Conservation (phyloP, 805 yeast genomes). For the Cyberlindnera saturnus region DNA sequence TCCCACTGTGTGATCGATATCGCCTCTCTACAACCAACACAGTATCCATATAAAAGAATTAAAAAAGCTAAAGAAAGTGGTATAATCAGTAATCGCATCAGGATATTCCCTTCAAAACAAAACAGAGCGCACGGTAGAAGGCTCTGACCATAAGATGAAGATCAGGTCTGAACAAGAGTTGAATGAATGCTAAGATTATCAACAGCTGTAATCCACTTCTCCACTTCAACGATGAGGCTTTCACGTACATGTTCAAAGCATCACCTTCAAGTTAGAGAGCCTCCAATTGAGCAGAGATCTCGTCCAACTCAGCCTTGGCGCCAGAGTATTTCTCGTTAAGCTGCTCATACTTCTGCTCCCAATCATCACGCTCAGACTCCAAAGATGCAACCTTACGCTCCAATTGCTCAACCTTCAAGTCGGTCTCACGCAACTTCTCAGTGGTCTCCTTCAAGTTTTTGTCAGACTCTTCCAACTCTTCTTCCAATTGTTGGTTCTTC, state of each 20-base stretch:
- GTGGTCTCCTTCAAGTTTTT: constrained; percentile 88
- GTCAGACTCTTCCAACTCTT: constrained; percentile 86
- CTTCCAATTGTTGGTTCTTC: constrained; percentile 84
- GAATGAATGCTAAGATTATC: background rate
- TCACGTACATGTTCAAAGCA: too few species aligned
- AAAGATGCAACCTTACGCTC: constrained; percentile 90
- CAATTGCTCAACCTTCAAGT: constrained; percentile 91
- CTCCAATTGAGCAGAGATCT: constrained; percentile 94
- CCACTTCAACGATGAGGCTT: too few species aligned
- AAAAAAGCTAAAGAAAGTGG: too few species aligned
- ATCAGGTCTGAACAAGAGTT: background rate
- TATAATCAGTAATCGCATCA: background rate
- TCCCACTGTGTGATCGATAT: too few species aligned
- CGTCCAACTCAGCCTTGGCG: constrained; percentile 92
- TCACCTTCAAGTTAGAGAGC: constrained; percentile 20
- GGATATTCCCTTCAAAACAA: background rate
- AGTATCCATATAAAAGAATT: too few species aligned
- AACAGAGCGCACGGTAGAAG: background rate
- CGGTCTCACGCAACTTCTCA: constrained; percentile 90
- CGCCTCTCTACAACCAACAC: too few species aligned
- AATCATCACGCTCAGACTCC: constrained; percentile 86
- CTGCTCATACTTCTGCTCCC: constrained; percentile 89
- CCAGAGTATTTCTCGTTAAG: constrained; percentile 71
- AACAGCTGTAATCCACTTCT: too few species aligned
- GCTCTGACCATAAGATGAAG: background rate